Evolutionary conservation across 257 asterid species (phyloP), one percentile per base, ranked within the genome.

Genomic region (Solanum paucissectum): DNA sequence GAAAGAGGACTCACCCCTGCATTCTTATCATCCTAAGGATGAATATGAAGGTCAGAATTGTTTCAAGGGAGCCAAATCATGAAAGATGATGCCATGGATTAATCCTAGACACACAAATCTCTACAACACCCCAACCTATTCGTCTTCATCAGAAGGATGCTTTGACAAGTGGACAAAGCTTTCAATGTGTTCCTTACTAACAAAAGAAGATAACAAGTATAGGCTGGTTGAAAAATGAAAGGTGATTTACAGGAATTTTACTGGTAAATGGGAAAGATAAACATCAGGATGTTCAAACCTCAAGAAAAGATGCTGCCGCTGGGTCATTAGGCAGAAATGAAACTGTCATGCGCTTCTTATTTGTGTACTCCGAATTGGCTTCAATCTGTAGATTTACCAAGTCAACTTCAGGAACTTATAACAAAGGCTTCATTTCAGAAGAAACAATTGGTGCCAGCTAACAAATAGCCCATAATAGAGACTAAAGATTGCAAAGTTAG

Each of bases 261-360:
- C 85, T 8, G 66, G 85, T 79, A 44, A 77, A 27, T 32, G 16
- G 40, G 66, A 62, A 27, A 79, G 66, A 40, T 44, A 3, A 32
- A 81, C 37, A 46, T 27, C 85, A 46, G 11, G 85, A 91, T 62
- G 55, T 88, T 74, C 90, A 90, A 83, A 97, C 99, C 99, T 97
- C 96, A 38, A 97, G 98, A 89, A 96, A 95, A 90, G 94, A 89
- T 84, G 90, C 91, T 58, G 95, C 98, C 46, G 90, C 94, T 18
- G 91, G 92, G 90, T 93, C 97, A 91, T 94, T 96, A 21, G 99
- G 99, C 89, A 92, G 91, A 91, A 95, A 91, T 37, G 98, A 76
- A 88, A 93, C 83, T 60, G 94, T 77, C 62, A 91, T 88, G 58
- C 98, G 95, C 92, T 91, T 97, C 93, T 93, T 93, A 87, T 96